Evolutionary conservation across 768 basidiomycete species (phyloP), one percentile per base, ranked within the genome.

Genomic region (Leccinum ochraceum): DNA sequence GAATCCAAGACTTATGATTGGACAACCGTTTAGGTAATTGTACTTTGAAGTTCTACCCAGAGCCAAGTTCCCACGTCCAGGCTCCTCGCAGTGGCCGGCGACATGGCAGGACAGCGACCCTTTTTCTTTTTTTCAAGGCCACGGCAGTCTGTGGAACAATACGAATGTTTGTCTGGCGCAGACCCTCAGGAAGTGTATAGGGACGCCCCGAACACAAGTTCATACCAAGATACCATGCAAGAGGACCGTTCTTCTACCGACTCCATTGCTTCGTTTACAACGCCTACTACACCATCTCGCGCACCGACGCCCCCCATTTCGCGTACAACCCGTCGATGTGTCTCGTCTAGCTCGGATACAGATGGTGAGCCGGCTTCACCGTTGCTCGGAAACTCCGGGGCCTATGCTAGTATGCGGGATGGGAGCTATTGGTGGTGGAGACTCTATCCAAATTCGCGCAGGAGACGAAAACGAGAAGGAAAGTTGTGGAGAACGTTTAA

Each of bases 241-340:
- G 54, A 16, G 6, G 55, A 56, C 32, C 63, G 66, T 62, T 69
- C 69, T 34, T 69, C 71, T 57, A 71, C 70, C 58, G 69, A 69
- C 44, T 68, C 73, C 59, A 54, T 67, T 30, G 52, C 68, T 53
- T 69, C 72, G 20, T 66, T 76, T 34, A 75, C 79, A 14, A 81
- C 86, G 1, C 85, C 88, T n/a, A 62, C 82, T n/a, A 62, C 82
- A 14, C 82, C 81, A n/a, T 88, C 89, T 9, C 84, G 87, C 53
- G 77, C 83, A 13, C 67, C 79, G 14, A 89, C 89, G 0, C 89
- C 88, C 7, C 83, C 84, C 39, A 79, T 81, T 55, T 83, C 83
- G 64, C 80, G 81, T 67, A 72, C 82, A 39, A 76, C 79, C 11
- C 75, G 77, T 60, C 76, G 75, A 22, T 76, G 83, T 37, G 83